A percentile compares a stretch with the other conserved stretches of the same genome.
phyloP scores from a whole-genome alignment of 805 yeast species.

The Torulaspora franciscae region DNA sequence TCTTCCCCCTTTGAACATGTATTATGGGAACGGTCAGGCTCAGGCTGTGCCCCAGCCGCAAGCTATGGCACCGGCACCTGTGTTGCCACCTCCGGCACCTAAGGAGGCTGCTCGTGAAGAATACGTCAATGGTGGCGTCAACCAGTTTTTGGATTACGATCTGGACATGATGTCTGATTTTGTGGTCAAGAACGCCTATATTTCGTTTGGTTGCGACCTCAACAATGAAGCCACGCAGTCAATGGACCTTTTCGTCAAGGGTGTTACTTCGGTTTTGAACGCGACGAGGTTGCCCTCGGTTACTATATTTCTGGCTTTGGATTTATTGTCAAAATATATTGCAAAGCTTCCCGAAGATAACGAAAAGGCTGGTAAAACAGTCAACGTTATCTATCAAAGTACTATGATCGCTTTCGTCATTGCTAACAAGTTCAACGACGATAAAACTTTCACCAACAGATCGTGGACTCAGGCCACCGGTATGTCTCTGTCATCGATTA shows the following conservation, averaged over 20 bases:
- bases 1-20: constrained; percentile 12
- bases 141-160: constrained; percentile 74
- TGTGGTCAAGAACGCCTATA: constrained; percentile 66
- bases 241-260: constrained; percentile 46
- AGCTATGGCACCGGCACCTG: constrained; percentile 3
- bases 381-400: constrained; percentile 46
- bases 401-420: constrained; percentile 67
- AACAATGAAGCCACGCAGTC: constrained; percentile 16
- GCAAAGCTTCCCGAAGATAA: constrained; percentile 37
- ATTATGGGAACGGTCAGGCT: constrained; percentile 4
- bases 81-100: constrained; percentile 13
- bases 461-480: constrained; percentile 98
- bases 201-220: constrained; percentile 51
- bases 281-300: constrained; percentile 87
- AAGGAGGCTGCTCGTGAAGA: constrained; percentile 16
- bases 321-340: constrained; percentile 66
- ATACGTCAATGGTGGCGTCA: constrained; percentile 61
- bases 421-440: constrained; percentile 94
- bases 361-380: constrained; percentile 29
- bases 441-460: constrained; percentile 89
- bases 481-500: constrained; percentile 54
- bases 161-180: constrained; percentile 74
- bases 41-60: background rate
- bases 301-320: constrained; percentile 73
- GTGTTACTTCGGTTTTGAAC: constrained; percentile 61